Base-by-base conservation (phyloP, 176 grass and related monocot species). In the Oropetium thomaeum region DNA sequence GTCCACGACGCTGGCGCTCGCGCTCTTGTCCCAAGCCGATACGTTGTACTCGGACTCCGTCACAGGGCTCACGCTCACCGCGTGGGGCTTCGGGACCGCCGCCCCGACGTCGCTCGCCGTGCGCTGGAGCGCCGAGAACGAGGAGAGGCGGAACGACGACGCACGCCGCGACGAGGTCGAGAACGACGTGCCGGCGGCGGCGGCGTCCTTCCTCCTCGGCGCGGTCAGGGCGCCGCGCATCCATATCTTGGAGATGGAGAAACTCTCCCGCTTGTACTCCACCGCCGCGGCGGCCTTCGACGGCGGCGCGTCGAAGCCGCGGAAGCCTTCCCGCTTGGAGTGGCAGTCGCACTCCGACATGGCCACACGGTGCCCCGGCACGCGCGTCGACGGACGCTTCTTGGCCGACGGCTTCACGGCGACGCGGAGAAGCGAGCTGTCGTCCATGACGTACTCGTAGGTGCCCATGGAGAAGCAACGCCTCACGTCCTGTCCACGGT, bases 371-470 rank as follows among this genome's bases (percentile, higher is more conserved):
- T 90, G 85, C 23, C 82, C 80, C 16, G 77, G 78, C 81, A 59
- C 57, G 57, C 71, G 79, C 28, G 28, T 5, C 27, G 79, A 27
- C 0, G 76, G 54, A 2, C 29, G 79, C 71, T 89, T 91, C 65
- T 89, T 93, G 28, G 63, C 62, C 34, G 91, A 89, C 63, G 91
- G 89, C 59, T 88, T 88, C 75, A 98, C 90, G n/a, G 93, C 65
- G 7, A 97, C 88, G 35, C 78, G 68, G 75, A 97, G 80, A 27
- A 62, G 53, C 25, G 73, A 82, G 20, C 17, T 74, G 25, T 93
- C 90, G 61, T 97, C 93, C 90, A 97, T 93, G 8, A 93, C 85
- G 82, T 97, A 97, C 90, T 97, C 93, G 69, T 93, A 93, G 19
- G 88, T 84, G 5, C 93, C 93, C 93, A 93, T 97, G 22, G 93